These are phyloP conservation scores for Neopestalotiopsis sp. DNA, from an alignment of 2,329 filamentous ascomycete species.

Conservation along the genomic window DNA sequence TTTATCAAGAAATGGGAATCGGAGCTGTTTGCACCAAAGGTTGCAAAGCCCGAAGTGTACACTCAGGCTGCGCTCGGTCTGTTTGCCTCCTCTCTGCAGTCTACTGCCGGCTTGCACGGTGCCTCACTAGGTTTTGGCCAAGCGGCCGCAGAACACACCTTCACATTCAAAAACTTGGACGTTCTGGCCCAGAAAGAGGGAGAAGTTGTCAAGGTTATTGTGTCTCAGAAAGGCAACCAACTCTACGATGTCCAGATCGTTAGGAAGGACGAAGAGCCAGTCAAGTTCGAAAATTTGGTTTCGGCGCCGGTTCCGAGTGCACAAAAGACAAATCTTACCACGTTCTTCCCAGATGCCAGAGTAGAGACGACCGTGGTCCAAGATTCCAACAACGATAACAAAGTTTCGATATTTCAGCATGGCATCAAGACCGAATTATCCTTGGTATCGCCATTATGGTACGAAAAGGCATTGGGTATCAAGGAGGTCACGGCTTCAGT, in stretches of 20 bases:
- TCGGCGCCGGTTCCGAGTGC: slow-evolving; percentile 39
- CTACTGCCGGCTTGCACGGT: slow-evolving; percentile 46
- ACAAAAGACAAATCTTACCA: slow-evolving; percentile 55
- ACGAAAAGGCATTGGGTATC: slow-evolving; percentile 83
- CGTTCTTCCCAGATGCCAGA: slow-evolving; percentile 82
- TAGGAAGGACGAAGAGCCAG: slow-evolving; percentile 45
- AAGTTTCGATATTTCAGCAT: slow-evolving; percentile 78
- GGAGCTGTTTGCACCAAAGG: slow-evolving; percentile 73
- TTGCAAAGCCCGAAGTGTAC: slow-evolving; percentile 73
- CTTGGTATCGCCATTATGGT: slow-evolving; percentile 74
- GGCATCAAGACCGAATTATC: slow-evolving; percentile 64
- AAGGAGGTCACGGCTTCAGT: slow-evolving; percentile 84
- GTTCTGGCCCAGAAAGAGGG: slow-evolving; percentile 67
- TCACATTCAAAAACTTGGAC: slow-evolving; percentile 63
- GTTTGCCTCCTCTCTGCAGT: slow-evolving; percentile 51
- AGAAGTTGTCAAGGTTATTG: slow-evolving; percentile 59
- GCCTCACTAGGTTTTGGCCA: slow-evolving; percentile 60
- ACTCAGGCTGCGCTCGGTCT: slow-evolving; percentile 86
- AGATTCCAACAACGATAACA: slow-evolving; percentile 54
- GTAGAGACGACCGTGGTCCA: slow-evolving; percentile 79
- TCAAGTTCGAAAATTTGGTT: slow-evolving; percentile 51
- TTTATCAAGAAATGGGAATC: slow-evolving; percentile 90
- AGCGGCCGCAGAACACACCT: slow-evolving; percentile 48
- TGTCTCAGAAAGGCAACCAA: slow-evolving; percentile 53
- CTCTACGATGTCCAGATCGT: slow-evolving; percentile 52